phyloP scores from a whole-genome alignment of 2,329 filamentous ascomycete species.

The Bimuria novae-zelandiae region DNA sequence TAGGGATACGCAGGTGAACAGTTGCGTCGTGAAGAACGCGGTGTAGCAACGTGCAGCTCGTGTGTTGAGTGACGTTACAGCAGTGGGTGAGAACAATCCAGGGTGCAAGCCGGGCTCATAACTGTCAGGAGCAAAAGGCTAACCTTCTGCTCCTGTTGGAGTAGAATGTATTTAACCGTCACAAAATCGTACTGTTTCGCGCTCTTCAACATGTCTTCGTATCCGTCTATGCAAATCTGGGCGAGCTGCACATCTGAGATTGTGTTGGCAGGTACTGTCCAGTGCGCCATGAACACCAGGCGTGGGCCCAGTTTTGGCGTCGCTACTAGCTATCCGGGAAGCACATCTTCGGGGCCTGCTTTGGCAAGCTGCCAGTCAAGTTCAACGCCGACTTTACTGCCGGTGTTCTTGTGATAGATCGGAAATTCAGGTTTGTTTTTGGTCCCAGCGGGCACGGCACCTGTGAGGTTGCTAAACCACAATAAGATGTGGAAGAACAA shows the following conservation, averaged over 20 bases:
- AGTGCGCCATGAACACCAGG: constrained; percentile 1
- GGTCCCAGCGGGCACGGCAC: neutral
- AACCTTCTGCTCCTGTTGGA: no score
- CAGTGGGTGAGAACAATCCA: no score
- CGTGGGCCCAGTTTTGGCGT: constrained; percentile 1
- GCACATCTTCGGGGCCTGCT: constrained; percentile 1
- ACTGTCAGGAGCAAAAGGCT: no score
- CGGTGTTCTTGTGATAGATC: neutral
- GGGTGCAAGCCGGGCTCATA: no score
- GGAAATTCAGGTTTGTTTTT: neutral
- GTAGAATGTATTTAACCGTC: no score
- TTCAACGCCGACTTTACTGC: constrained; percentile 2
- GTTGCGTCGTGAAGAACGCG: no score
- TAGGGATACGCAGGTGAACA: no score
- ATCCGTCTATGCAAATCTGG: neutral
- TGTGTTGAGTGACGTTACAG: no score
- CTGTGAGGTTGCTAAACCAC: constrained; percentile 1
- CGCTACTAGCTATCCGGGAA: neutral
- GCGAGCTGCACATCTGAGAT: neutral
- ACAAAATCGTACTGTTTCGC: neutral
- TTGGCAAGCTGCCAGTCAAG: neutral
- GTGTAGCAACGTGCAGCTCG: no score
- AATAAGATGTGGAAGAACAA: constrained; percentile 3
- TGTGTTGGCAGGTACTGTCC: neutral
- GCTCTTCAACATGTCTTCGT: neutral